Evolutionary conservation across 352 stramenopile species (phyloP).

Genomic region (Phytophthora fragariae): DNA sequence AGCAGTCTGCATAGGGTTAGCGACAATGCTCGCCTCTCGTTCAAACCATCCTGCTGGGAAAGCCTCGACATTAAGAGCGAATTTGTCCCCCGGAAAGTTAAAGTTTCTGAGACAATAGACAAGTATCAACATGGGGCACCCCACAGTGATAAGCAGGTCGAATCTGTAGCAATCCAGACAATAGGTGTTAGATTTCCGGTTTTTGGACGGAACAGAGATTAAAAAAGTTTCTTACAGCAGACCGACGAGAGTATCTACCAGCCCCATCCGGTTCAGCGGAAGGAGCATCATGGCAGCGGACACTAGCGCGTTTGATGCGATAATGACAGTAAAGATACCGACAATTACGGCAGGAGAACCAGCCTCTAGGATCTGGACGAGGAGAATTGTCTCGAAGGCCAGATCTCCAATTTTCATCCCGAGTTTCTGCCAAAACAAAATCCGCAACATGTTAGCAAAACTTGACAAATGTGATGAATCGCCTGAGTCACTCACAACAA

Average conservation of each 20-base stretch:
- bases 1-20: slow-evolving; percentile 30
- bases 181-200: neutral
- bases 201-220: neutral
- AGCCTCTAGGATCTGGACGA: slow-evolving; percentile 32
- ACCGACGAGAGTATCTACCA: slow-evolving; percentile 24
- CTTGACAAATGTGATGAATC: neutral
- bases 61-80: slow-evolving; percentile 37
- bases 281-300: slow-evolving; percentile 32
- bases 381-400: slow-evolving; percentile 29
- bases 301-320: slow-evolving; percentile 24
- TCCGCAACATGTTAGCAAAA: no score
- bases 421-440: slow-evolving; percentile 19
- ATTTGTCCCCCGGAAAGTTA: slow-evolving; percentile 36
- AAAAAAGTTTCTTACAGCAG: neutral
- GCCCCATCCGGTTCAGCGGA: slow-evolving; percentile 8
- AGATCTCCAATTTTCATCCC: slow-evolving; percentile 39
- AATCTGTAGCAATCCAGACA: slow-evolving; percentile 28
- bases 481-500: neutral
- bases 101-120: slow-evolving; percentile 44
- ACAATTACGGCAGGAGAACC: slow-evolving; percentile 30
- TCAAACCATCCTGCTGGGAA: slow-evolving; percentile 39
- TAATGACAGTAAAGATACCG: slow-evolving; percentile 27
- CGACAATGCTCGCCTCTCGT: slow-evolving; percentile 25
- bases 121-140: slow-evolving; percentile 45
- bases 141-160: slow-evolving; percentile 43